Evolutionary conservation across 306 rosid genomes (phyloP).

Genomic region (Cucurbita argyrosperma): DNA sequence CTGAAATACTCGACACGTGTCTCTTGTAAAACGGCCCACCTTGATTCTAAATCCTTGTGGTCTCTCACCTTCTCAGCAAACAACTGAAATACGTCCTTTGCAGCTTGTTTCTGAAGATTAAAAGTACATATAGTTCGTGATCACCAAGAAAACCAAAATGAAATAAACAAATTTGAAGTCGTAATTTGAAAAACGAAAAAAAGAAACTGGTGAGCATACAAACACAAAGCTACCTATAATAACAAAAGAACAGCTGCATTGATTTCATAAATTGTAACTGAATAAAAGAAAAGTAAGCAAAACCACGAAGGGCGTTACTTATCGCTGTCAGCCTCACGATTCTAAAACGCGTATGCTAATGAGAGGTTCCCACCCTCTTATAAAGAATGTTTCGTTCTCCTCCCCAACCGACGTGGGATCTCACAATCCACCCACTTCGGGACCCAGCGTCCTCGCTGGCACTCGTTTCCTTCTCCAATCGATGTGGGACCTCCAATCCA

Average conservation of each 20-base stretch:
- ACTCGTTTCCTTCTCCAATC: no score
- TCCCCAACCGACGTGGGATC: no score
- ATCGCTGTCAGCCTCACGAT: no score
- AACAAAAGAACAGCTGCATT: background rate
- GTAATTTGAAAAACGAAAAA: background rate
- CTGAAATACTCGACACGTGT: constrained; percentile 88
- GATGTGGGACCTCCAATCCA: no score
- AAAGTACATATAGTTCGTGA: background rate
- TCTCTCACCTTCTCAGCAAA: constrained; percentile 97
- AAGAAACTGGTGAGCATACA: background rate
- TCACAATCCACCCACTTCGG: no score
- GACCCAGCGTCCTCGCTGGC: no score
- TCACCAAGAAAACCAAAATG: background rate
- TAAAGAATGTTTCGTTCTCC: no score
- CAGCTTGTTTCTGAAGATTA: constrained; percentile 53
- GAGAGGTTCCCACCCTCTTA: no score
- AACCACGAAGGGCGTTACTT: background rate
- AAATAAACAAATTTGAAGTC: background rate
- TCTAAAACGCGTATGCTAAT: no score
- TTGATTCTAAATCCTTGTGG: constrained; percentile 70
- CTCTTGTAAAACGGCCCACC: constrained; percentile 98
- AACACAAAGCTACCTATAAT: background rate
- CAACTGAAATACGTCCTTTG: constrained; percentile 65
- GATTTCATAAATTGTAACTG: background rate
- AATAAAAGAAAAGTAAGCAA: background rate